Evolutionary conservation across 2,329 filamentous ascomycete species (phyloP).

Genomic region (Cladosporium sp.): DNA sequence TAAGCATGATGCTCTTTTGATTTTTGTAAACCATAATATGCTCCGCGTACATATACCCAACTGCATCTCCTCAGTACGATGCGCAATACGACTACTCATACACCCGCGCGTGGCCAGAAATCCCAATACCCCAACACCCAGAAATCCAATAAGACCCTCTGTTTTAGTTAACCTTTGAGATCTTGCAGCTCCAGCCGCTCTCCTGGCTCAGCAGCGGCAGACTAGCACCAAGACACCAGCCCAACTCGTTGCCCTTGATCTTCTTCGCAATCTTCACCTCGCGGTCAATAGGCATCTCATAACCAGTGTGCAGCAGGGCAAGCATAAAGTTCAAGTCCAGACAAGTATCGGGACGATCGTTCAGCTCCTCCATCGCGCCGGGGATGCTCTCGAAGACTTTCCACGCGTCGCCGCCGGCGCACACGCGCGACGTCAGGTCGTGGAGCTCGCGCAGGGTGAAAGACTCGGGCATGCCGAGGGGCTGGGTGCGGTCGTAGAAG

Average conservation of each 20-base stretch:
- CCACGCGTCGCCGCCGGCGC: conserved; percentile 80
- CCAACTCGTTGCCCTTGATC: conserved; percentile 93
- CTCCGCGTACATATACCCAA: neutral
- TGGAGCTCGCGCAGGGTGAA: conserved; percentile 90
- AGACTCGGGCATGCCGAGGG: conserved; percentile 95
- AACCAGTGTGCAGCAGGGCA: conserved; percentile 85
- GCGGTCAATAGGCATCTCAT: conserved; percentile 94
- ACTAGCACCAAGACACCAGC: conserved; percentile 95
- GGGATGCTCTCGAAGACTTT: conserved; percentile 72
- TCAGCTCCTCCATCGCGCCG: conserved; percentile 74
- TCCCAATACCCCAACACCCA: neutral
- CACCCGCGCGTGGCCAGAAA: neutral
- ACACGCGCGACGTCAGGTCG: conserved; percentile 79
- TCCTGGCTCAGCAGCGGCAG: conserved; percentile 28
- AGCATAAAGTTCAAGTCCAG: conserved; percentile 97
- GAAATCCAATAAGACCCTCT: neutral
- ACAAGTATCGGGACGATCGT: conserved; percentile 82
- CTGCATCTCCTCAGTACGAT: neutral
- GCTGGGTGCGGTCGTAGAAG: conserved; percentile 92
- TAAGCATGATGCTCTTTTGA: too few relatives aligned
- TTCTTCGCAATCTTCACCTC: conserved; percentile 99
- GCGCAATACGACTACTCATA: neutral
- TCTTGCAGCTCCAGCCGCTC: conserved; percentile 24
- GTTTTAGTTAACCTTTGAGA: conserved; percentile 13
- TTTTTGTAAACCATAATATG: neutral